Base-by-base conservation (phyloP, 495 filamentous ascomycete species). In the Umbilicaria muhlenbergii region DNA sequence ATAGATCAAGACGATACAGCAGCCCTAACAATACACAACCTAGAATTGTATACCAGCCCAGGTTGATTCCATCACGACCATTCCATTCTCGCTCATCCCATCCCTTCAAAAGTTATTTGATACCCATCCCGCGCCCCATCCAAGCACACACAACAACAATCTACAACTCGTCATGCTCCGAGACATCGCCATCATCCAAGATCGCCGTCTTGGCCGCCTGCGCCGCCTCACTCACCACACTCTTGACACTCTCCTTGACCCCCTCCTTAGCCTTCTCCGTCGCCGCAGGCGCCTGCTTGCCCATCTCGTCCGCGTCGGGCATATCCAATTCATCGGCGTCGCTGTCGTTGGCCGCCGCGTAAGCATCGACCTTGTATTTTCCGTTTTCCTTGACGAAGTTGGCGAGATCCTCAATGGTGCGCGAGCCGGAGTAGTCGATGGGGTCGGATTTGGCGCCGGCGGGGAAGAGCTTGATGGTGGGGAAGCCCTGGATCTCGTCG, bases 401-500 rank as follows among this genome's bases (percentile, higher is more conserved):
- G 55, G 85, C 85, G 37, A 99, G 77, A 54, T 96, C 91, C 64
- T 99, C 89, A 42, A 94, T 71, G 38, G 85, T 92, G 57, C 91
- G 86, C 36, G 83, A 75, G 49, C 91, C 91, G 41, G 71, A 68
- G 73, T 95, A 99, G 52, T 82, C 83, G 53, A 95, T 68, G 15
- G 91, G 82, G 48, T 78, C 64, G 52, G 71, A 71, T 76, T 99
- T 99, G 59, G 73, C 68, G 48, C 87, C 88, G 44, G 92, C 91
- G 45, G 86, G 78, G 80, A 77, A 99, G 33, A 99, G 74, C 75
- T 95, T 99, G 75, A 99, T 96, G 59, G 91, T 99, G 24, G 91
- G 91, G 84, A 99, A 99, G 42, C 91, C 91, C 59, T 82, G 77
- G 61, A 99, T 91, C 60, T 94, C 81, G 62, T 95, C 88, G 11